A percentile compares a stretch with the other conserved stretches of the same genome.
Evolutionary conservation across 1,139 yeast species (phyloP).

Genomic region (Suhomyces wounanorum): DNA sequence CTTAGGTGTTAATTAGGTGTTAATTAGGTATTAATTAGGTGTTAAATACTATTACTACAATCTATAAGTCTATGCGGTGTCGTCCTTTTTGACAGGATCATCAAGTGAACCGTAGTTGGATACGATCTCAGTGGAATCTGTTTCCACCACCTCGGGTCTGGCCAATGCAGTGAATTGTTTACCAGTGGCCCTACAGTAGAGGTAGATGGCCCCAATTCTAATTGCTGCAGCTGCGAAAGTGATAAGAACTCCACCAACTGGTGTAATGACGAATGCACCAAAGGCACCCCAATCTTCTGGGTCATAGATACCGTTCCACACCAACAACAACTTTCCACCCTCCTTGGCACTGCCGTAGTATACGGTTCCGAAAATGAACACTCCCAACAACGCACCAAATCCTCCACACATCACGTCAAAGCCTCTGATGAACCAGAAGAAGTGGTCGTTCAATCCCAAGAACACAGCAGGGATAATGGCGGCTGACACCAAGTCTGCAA

Average conservation of each 20-base stretch:
- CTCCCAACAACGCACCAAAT: conserved; percentile 75
- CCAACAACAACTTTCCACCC: conserved; percentile 74
- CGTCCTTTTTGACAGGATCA: conserved; percentile 13
- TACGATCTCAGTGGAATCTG: conserved; percentile 14
- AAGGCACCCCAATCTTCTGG: conserved; percentile 89
- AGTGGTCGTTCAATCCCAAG: conserved; percentile 66
- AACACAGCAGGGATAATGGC: conserved; percentile 85
- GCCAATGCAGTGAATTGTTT: conserved; percentile 59
- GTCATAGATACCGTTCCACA: conserved; percentile 78
- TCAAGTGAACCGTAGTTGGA: conserved; percentile 17
- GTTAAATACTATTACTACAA: neutral
- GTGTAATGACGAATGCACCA: conserved; percentile 93
- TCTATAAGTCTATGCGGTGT: conserved; percentile 7
- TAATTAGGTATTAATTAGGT: neutral
- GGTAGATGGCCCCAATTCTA: conserved; percentile 46
- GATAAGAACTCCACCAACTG: conserved; percentile 71
- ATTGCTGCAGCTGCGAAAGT: conserved; percentile 54
- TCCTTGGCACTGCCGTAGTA: conserved; percentile 70
- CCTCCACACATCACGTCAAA: conserved; percentile 85
- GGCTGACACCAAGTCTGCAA: conserved; percentile 87
- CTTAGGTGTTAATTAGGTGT: no score
- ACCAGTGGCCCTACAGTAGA: conserved; percentile 41
- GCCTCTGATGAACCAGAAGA: conserved; percentile 72
- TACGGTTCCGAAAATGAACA: conserved; percentile 79
- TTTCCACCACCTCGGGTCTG: conserved; percentile 34